phyloP scores from a whole-genome alignment of 352 stramenopile genomes.

The Peronospora belbahrii region DNA sequence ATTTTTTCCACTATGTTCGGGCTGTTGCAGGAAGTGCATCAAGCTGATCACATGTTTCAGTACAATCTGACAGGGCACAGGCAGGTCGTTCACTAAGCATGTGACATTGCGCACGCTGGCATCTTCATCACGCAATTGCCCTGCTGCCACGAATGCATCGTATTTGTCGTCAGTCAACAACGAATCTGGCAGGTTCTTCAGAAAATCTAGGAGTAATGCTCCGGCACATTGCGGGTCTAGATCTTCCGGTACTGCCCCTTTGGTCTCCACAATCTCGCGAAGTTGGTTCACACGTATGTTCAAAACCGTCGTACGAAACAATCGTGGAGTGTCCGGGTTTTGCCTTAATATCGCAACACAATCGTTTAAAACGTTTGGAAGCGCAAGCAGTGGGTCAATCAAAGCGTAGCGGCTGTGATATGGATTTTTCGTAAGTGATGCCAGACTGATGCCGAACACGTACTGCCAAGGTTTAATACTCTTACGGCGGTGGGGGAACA shows the following conservation, averaged over 20 bases:
- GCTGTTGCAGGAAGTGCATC: slow-evolving; percentile 57
- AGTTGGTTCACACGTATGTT: slow-evolving; percentile 64
- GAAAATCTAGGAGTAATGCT: slow-evolving; percentile 69
- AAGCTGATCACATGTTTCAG: slow-evolving; percentile 62
- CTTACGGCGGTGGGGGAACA: slow-evolving; percentile 65
- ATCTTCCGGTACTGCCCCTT: slow-evolving; percentile 50
- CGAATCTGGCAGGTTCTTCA: slow-evolving; percentile 68
- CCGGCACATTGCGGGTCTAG: slow-evolving; percentile 56
- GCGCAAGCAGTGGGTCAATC: slow-evolving; percentile 61
- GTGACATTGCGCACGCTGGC: slow-evolving; percentile 72
- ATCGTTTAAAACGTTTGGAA: slow-evolving; percentile 73
- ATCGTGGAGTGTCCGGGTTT: slow-evolving; percentile 50
- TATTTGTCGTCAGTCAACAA: slow-evolving; percentile 75
- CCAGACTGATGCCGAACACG: slow-evolving; percentile 66
- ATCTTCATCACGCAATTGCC: slow-evolving; percentile 59
- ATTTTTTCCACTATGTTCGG: slow-evolving; percentile 53
- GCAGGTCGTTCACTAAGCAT: slow-evolving; percentile 71
- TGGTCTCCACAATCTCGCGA: slow-evolving; percentile 63
- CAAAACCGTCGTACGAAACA: slow-evolving; percentile 76
- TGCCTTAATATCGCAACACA: slow-evolving; percentile 63
- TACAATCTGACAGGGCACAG: slow-evolving; percentile 57
- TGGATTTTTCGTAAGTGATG: slow-evolving; percentile 69
- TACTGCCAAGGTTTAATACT: slow-evolving; percentile 81
- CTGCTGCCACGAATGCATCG: slow-evolving; percentile 70
- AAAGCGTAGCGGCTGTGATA: slow-evolving; percentile 74